Conservation (phyloP, 2,329 filamentous ascomycete species). For the Ophiognomonia clavigignenti-juglandacearum region DNA sequence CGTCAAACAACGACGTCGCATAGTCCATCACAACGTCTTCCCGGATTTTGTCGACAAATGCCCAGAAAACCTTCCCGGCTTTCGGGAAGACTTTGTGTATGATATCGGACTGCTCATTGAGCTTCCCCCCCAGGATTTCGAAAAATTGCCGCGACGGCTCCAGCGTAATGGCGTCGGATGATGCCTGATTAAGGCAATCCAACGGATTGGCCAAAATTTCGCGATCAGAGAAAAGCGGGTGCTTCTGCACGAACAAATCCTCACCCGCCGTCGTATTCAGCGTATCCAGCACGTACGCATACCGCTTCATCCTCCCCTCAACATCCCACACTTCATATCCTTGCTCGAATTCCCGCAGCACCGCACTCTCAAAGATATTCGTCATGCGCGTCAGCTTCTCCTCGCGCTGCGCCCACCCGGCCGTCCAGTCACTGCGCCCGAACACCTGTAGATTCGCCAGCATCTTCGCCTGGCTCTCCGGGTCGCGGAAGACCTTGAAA, state of each 20-base stretch:
- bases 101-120: constrained; percentile 76
- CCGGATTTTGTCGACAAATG: constrained; percentile 75
- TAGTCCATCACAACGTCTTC: constrained; percentile 87
- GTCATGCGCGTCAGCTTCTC: constrained; percentile 71
- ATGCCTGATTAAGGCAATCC: constrained; percentile 72
- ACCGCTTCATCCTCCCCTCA: constrained; percentile 81
- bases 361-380: constrained; percentile 83
- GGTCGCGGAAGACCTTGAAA: constrained; percentile 82
- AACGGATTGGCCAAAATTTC: constrained; percentile 68
- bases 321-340: constrained; percentile 87
- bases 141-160: constrained; percentile 82
- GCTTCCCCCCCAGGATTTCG: constrained; percentile 63
- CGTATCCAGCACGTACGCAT: constrained; percentile 77
- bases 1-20: constrained; percentile 78
- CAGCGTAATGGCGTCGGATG: constrained; percentile 64
- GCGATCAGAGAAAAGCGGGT: constrained; percentile 73
- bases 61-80: constrained; percentile 64
- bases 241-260: constrained; percentile 84
- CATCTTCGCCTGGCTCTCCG: constrained; percentile 87
- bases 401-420: constrained; percentile 67
- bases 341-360: constrained; percentile 86
- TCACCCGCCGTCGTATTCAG: constrained; percentile 76
- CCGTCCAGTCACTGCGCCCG: constrained; percentile 71
- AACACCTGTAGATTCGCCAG: constrained; percentile 76
- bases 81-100: constrained; percentile 81